Base-by-base conservation (phyloP, 768 basidiomycete genomes). In the Boletus huronensis region DNA sequence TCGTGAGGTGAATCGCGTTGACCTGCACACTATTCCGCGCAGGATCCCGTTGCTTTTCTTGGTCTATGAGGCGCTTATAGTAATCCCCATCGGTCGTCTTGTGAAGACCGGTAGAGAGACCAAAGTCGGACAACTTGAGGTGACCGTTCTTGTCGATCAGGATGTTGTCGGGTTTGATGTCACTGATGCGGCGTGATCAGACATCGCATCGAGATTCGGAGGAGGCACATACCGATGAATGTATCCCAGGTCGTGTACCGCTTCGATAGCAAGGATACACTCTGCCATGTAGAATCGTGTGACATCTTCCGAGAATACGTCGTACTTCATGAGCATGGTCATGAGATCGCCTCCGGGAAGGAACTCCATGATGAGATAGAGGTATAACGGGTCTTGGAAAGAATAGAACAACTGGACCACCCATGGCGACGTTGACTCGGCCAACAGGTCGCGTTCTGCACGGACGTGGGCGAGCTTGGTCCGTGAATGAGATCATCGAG, bases 281-380 rank as follows among this genome's bases (percentile, higher is more conserved):
- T 99, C 96, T 25, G 96, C 96, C 84, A 99, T 97, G 72, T 99
- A 99, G 74, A 99, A 98, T 54, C 96, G 87, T 29, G 93, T 95
- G 35, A 98, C 96, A 68, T 98, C 96, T 72, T 98, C 97, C 7
- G 92, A 93, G 75, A 98, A 98, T 8, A 96, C 90, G 71, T 98
- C 96, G 73, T 99, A 98, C 73, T 98, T 98, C 88, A 99, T 99
- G 63, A 99, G 77, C 96, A 98, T 99, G 13, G 97, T 98, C 96
- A 99, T 98, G 58, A 99, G 78, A 70, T 99, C 96, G n/a, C 96
- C 96, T 42, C 96, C 96, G 35, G 84, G 83, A 41, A 85, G 77
- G 72, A 88, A 89, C 73, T 89, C 87, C 96, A 99, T 99, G 77
- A 99, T 90, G 56, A 99, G 83, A 75, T 98, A 99, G 26, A 99